These are phyloP conservation scores for Tetragonia tetragonoides DNA, from an alignment of 148 eudicot species.

Conservation along the genomic window DNA sequence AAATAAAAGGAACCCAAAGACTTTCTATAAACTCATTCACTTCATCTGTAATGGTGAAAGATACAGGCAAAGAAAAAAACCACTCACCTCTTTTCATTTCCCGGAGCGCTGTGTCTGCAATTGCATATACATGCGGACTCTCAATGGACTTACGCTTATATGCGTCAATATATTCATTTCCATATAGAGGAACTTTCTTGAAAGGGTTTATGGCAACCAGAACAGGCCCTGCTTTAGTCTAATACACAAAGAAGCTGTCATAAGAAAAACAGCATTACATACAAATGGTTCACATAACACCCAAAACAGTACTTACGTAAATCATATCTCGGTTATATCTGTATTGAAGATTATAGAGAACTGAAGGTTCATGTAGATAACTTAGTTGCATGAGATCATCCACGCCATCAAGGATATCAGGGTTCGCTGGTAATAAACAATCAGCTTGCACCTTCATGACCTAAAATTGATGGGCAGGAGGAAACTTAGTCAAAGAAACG, in stretches of 20 bases:
- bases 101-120: conserved; percentile 79
- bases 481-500: conserved; percentile 14
- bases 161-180: conserved; percentile 71
- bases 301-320: conserved; percentile 54
- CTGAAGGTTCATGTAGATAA: conserved; percentile 88
- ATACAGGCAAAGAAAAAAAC: conserved; percentile 6
- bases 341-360: conserved; percentile 82
- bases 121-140: conserved; percentile 96
- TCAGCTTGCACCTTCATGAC: conserved; percentile 68
- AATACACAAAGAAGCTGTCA: conserved; percentile 17
- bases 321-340: conserved; percentile 77
- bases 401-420: conserved; percentile 92
- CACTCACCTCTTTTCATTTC: conserved; percentile 87
- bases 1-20: background rate
- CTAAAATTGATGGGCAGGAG: conserved; percentile 31
- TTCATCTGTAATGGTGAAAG: background rate
- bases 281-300: conserved; percentile 8
- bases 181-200: conserved; percentile 75
- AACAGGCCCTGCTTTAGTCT: conserved; percentile 98
- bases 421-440: conserved; percentile 76
- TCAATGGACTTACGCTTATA: conserved; percentile 58
- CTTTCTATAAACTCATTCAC: background rate
- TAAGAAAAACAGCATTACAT: conserved; percentile 5
- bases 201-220: conserved; percentile 92
- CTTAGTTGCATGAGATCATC: conserved; percentile 98